Percentiles rank a stretch among this genome's conserved stretches.
Evolutionary conservation across 2,329 filamentous ascomycete species (phyloP).

Genomic region (Fusarium sp.): DNA sequence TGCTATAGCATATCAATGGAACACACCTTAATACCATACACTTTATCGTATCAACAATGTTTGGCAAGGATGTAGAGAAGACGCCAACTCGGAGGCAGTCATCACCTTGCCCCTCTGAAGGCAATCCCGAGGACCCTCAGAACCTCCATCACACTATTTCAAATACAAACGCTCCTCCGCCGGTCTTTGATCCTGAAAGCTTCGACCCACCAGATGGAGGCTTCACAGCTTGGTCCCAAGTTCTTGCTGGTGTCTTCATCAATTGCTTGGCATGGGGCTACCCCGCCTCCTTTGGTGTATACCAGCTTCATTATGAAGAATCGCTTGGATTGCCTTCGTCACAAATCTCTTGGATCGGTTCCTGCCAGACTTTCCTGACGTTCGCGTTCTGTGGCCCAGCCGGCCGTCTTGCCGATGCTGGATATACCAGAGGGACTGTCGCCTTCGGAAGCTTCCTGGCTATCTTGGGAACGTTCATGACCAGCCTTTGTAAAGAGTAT

Average conservation of each 20-base stretch:
- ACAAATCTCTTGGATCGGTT: slow-evolving; percentile 58
- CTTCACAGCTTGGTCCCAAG: slow-evolving; percentile 59
- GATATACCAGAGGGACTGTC: slow-evolving; percentile 55
- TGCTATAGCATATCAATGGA: slow-evolving; percentile 14
- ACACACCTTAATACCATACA: neutral
- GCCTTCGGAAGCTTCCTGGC: slow-evolving; percentile 53
- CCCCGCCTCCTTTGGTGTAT: slow-evolving; percentile 59
- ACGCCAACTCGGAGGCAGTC: slow-evolving; percentile 5
- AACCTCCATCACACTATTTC: slow-evolving; percentile 36
- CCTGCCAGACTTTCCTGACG: slow-evolving; percentile 60
- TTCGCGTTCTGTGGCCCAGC: slow-evolving; percentile 59
- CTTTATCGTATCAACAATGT: slow-evolving; percentile 26
- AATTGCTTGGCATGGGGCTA: slow-evolving; percentile 62
- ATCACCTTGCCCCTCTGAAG: neutral
- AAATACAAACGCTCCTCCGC: slow-evolving; percentile 39
- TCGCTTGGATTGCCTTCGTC: slow-evolving; percentile 47
- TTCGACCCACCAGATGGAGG: slow-evolving; percentile 56
- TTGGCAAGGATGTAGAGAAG: slow-evolving; percentile 35
- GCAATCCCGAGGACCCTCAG: neutral
- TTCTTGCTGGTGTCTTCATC: slow-evolving; percentile 57
- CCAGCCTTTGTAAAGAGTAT: slow-evolving; percentile 55
- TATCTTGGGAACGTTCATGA: slow-evolving; percentile 59
- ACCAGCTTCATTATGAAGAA: slow-evolving; percentile 62
- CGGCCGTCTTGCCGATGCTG: slow-evolving; percentile 61
- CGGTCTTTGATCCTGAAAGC: slow-evolving; percentile 26